Base-by-base conservation (phyloP, 2,329 filamentous ascomycete genomes). In the Pseudogymnoascus sp. region DNA sequence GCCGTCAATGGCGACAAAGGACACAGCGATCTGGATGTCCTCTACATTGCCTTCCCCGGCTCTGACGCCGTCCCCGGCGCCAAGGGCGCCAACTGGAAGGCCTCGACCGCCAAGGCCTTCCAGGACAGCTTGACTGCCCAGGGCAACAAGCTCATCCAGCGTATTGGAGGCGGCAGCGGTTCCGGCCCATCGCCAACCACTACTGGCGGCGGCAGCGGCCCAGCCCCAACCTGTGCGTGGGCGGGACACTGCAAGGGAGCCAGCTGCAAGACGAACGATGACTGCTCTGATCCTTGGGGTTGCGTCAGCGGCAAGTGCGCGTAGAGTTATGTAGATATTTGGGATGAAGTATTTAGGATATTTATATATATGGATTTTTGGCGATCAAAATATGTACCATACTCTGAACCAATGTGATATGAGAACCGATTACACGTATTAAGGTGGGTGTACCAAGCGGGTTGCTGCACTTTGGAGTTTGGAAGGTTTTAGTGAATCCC, bases 21-120 rank as follows among this genome's bases (percentile, higher is more conserved):
- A 1, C 80, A 88, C 71, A 78, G 78, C 42, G 73, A 76, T 14
- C 78, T 83, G 36, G 84, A 89, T 70, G 82, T 88, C 0, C 72
- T 89, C 37, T 88, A 83, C 71, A 77, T 89, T 59, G 86, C 82
- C 0, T 89, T 89, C 69, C 76, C 76, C 0, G 84, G 84, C 1
- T 63, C 72, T 0, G 78, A 82, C 5, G 84, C 86, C 0, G 82
- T 86, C 0, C 84, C 84, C 0, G 84, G 84, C 1, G 73, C 76
- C 11, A 70, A 73, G 1, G 78, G 77, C 18, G 85, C 85, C 0
- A 74, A 79, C 31, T 89, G 85, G 85, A 73, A 74, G 7, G 82
- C 84, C 0, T 70, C 71, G 5, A 78, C 72, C 65, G 80, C 75
- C 25, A 72, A 73, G 7, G 76, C 79, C 14, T 87, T 87, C 66